Evolutionary conservation across 129 eudicot species (phyloP), one percentile per base, ranked within the genome.

Genomic region (Sambucus nigra): DNA sequence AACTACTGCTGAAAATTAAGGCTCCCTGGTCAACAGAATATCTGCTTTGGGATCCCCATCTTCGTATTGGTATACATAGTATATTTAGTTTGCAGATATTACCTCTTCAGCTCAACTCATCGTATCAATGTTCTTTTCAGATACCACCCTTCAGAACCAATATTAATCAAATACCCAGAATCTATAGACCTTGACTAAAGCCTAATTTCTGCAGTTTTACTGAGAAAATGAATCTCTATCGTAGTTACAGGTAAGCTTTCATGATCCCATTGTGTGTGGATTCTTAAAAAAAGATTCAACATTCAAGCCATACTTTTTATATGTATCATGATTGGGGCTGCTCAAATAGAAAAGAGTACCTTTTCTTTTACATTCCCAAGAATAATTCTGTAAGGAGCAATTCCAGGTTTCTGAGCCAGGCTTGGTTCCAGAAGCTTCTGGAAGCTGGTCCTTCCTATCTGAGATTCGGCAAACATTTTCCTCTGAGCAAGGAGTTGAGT

Each of bases 381-480:
- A 76, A 91, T 88, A 77, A 74, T 51, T 49, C 98, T 85, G 59
- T 85, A 85, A 58, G 98, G 94, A 65, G 95, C 86, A 48, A 91
- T 72, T 66, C 76, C 88, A 47, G 98, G 89, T 58, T 54, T 73
- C 47, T 79, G 81, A 46, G 83, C 76, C 57, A 70, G 41, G 68
- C 94, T 85, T 71, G 98, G 98, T 57, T 91, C 98, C 26, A 91
- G 76, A 67, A 91, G 98, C 77, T 76, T 91, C 72, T 66, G 79
- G 55, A 91, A 91, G 72, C 98, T 91, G 60, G 66, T 60, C 74
- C 80, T 81, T 69, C 84, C 94, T 24, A 64, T 59, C 63, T 73
- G 87, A 29, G 94, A 70, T 59, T 91, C 95, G 17, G 86, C 64
- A 55, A 74, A 84, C 20, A 48, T 29, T 69, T 77, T 91, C 70